Conservation (phyloP, 208 protist species). For the Phytomonas francai region DNA sequence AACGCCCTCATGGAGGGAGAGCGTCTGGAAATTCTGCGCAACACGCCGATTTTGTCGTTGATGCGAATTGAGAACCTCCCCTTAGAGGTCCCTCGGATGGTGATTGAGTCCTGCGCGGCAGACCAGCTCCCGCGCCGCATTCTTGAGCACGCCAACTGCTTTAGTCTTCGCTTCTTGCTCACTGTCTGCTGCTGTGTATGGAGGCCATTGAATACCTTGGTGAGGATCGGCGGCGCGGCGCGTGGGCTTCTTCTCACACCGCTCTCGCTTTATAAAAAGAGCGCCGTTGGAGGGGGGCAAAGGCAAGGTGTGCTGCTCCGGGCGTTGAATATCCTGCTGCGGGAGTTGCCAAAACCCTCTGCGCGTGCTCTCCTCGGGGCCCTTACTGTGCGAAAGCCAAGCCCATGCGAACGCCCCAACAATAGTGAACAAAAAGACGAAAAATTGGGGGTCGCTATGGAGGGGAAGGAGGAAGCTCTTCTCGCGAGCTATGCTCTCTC, state of each 20-base stretch:
- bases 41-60: conserved; percentile 27
- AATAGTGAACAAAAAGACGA: no score
- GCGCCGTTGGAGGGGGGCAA: conserved; percentile 4
- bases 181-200: conserved; percentile 40
- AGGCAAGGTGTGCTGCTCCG: conserved; percentile 23
- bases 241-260: conserved; percentile 36
- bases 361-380: no score
- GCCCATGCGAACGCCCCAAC: no score
- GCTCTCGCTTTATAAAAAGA: conserved; percentile 26
- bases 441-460: no score
- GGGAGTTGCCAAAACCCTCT: conserved; percentile 22
- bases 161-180: conserved; percentile 29
- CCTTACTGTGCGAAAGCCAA: no score
- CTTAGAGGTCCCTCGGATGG: conserved; percentile 23
- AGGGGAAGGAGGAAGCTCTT: no score
- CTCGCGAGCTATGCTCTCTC: no score
- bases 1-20: conserved; percentile 16
- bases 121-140: conserved; percentile 18
- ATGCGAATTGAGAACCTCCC: conserved; percentile 24
- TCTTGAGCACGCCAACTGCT: conserved; percentile 24
- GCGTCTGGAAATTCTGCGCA: conserved; percentile 22
- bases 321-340: conserved; percentile 23
- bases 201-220: conserved; percentile 40
- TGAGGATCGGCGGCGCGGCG: conserved; percentile 37
- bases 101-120: conserved; percentile 21